Conservation (phyloP, 768 basidiomycete genomes). For the Tricholoma bakamatsutake region DNA sequence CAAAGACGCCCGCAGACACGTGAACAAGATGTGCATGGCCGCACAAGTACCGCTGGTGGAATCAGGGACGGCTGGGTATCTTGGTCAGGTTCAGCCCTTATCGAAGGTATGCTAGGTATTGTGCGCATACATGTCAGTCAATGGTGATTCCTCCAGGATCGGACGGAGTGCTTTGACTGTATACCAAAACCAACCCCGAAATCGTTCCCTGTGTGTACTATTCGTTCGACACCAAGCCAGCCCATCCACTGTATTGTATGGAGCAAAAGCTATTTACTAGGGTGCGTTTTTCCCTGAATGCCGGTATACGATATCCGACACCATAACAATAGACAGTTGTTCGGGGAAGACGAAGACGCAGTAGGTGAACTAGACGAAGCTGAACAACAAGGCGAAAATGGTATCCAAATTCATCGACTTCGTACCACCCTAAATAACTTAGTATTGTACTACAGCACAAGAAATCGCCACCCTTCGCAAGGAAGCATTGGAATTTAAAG, state of each 20-base stretch:
- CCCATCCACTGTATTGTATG: slow-evolving; percentile 99
- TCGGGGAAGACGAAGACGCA: slow-evolving; percentile 89
- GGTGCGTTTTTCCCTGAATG: slow-evolving; percentile 42
- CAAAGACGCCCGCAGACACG: slow-evolving; percentile 87
- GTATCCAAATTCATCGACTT: slow-evolving; percentile 33
- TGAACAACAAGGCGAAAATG: slow-evolving; percentile 89
- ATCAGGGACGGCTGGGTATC: slow-evolving; percentile 93
- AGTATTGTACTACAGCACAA: slow-evolving; percentile 45
- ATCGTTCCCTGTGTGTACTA: slow-evolving; percentile 96
- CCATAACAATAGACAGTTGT: slow-evolving; percentile 63
- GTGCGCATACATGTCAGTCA: neutral
- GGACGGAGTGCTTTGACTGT: slow-evolving; percentile 95
- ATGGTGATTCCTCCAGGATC: slow-evolving; percentile 44
- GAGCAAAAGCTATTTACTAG: slow-evolving; percentile 95
- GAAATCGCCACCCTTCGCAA: slow-evolving; percentile 88
- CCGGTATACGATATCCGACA: neutral
- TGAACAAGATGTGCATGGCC: slow-evolving; percentile 97
- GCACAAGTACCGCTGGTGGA: slow-evolving; percentile 88
- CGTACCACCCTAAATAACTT: neutral
- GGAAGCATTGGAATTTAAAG: slow-evolving; percentile 83
- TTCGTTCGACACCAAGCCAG: slow-evolving; percentile 92
- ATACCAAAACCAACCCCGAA: slow-evolving; percentile 90
- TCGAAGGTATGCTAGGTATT: slow-evolving; percentile 52
- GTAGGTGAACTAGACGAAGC: slow-evolving; percentile 84
- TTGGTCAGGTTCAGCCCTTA: slow-evolving; percentile 95